Conservation (phyloP, 139 green algal species). For the Nannochloris sp. region DNA sequence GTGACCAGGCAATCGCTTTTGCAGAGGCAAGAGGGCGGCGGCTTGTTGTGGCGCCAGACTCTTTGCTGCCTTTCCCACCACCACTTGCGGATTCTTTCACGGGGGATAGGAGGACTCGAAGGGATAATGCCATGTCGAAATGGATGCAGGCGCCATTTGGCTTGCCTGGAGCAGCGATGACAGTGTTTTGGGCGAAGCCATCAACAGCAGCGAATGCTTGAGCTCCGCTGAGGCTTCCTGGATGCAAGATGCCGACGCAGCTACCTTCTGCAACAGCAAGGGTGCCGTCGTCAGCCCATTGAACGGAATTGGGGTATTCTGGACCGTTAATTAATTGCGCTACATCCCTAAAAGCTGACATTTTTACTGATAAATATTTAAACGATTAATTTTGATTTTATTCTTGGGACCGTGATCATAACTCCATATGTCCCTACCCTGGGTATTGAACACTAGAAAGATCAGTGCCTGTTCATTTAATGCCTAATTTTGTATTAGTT, state of each 20-base stretch:
- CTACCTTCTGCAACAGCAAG: constrained; percentile 33
- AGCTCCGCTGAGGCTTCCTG: constrained; percentile 28
- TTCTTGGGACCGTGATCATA: too few species aligned
- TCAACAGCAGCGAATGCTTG: constrained; percentile 16
- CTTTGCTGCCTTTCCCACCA: not conserved
- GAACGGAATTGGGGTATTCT: constrained; percentile 13
- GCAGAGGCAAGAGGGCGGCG: not conserved
- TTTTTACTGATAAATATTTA: too few species aligned
- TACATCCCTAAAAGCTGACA: not conserved
- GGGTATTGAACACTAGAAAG: too few species aligned
- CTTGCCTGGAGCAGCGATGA: not conserved
- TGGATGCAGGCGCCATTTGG: not conserved
- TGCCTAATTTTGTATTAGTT: too few species aligned
- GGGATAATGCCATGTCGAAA: not conserved
- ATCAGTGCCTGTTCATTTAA: too few species aligned
- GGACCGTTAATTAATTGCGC: not conserved
- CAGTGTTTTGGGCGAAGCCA: not conserved
- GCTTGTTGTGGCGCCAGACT: not conserved
- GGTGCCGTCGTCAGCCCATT: constrained; percentile 45
- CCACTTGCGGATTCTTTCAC: not conserved
- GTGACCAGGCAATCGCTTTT: constrained; percentile 3
- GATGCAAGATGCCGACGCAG: constrained; percentile 22
- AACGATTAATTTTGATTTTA: too few species aligned
- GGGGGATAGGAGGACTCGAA: not conserved
- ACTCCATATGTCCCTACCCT: too few species aligned